Conservation (phyloP, 345 rosid genomes). For the Hevea brasiliensis region DNA sequence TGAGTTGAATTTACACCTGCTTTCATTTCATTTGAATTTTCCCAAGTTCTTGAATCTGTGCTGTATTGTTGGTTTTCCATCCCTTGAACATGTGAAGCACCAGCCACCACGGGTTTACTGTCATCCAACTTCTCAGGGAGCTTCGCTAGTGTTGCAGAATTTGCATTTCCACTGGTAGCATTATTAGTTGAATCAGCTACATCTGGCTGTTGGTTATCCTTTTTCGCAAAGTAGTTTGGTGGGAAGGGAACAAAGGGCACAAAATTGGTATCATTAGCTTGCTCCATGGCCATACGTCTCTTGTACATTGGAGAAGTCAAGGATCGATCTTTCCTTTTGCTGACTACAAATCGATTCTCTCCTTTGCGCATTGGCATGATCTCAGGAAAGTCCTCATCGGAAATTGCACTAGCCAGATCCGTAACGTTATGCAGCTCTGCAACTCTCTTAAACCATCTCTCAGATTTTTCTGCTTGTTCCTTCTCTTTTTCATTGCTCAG, state of each 20-base stretch:
- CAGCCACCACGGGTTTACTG: constrained; percentile 1
- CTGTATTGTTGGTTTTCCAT: constrained; percentile 23
- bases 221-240: constrained; percentile 66
- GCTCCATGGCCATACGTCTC: constrained; percentile 55
- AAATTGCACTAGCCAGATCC: constrained; percentile 21
- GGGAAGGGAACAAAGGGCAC: constrained; percentile 90
- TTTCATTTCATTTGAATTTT: constrained; percentile 13
- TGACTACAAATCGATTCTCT: constrained; percentile 33
- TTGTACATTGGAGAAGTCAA: constrained; percentile 62
- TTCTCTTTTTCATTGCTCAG: constrained; percentile 30
- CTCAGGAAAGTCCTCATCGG: constrained; percentile 31
- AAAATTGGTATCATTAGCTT: constrained; percentile 52
- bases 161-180: constrained; percentile 30
- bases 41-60: constrained; percentile 15
- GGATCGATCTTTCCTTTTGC: constrained; percentile 31
- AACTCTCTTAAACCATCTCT: constrained; percentile 35
- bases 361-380: constrained; percentile 30
- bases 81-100: constrained; percentile 14
- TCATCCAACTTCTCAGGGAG: constrained; percentile 21
- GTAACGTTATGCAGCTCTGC: constrained; percentile 33
- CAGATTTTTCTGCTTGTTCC: constrained; percentile 54
- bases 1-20: constrained; percentile 22
- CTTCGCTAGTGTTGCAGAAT: constrained; percentile 28
- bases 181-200: constrained; percentile 23
- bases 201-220: constrained; percentile 40